Conservation (phyloP, 2,329 filamentous ascomycete species). For the Sporothrix protearum region DNA sequence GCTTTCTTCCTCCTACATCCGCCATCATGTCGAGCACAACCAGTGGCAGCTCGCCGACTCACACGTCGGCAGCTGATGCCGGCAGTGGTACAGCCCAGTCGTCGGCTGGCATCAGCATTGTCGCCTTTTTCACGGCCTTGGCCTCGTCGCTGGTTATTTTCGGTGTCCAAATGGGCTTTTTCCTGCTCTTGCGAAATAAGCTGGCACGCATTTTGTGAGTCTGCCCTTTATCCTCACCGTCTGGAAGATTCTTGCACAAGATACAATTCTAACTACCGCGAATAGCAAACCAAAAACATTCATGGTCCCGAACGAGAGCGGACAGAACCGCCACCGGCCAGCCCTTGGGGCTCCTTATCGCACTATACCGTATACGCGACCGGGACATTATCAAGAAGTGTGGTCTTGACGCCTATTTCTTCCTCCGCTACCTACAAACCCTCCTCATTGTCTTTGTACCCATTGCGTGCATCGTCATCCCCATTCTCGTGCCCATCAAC, state of each 20-base stretch:
- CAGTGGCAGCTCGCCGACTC: conserved; percentile 13
- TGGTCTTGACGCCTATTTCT: conserved; percentile 95
- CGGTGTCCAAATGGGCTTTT: conserved; percentile 62
- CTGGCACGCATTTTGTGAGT: conserved; percentile 77
- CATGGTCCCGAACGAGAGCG: conserved; percentile 79
- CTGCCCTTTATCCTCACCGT: neutral
- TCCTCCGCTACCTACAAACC: conserved; percentile 74
- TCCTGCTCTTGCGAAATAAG: conserved; percentile 72
- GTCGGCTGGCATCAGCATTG: conserved; percentile 44
- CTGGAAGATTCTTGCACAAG: conserved; percentile 22
- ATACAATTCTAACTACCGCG: neutral
- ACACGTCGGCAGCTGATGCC: conserved; percentile 21
- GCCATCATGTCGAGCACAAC: conserved; percentile 24
- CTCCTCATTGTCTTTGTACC: conserved; percentile 90
- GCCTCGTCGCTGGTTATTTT: conserved; percentile 61
- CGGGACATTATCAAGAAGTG: conserved; percentile 91
- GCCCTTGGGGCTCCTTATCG: conserved; percentile 51
- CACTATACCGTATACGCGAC: conserved; percentile 65
- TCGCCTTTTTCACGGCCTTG: conserved; percentile 63
- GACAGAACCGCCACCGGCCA: conserved; percentile 66
- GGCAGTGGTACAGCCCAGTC: conserved; percentile 31
- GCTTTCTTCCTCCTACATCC: neutral
- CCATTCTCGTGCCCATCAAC: conserved; percentile 84
- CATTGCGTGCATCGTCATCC: conserved; percentile 71
- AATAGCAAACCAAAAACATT: conserved; percentile 76